Evolutionary conservation across 768 basidiomycete species (phyloP), one percentile per base, ranked within the genome.

Genomic region (Hydnomerulius pinastri): DNA sequence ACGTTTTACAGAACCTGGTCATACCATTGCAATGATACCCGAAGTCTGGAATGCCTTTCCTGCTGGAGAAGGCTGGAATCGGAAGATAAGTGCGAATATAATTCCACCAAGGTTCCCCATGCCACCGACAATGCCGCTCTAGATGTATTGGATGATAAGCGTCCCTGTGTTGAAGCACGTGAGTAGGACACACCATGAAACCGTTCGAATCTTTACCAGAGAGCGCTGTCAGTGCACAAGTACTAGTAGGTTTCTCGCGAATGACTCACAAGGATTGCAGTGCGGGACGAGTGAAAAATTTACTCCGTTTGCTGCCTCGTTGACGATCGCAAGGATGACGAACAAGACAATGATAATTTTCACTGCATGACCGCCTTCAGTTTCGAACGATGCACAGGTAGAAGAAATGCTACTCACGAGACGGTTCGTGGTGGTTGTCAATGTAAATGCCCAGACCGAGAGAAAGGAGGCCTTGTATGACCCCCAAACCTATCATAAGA

Each of bases 231-330:
- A 38, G 21, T 23, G 2, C 18, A 45, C 2, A 45, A 36, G n/a
- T n/a, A n/a, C n/a, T n/a, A n/a, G n/a, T 27, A 36, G 20, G 47
- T 18, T 18, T 28, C 20, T 9, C 11, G 50, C 47, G 18, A 59
- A 59, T 46, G 64, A 71, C 56, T 64, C 66, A 64, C 69, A 68
- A 11, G 75, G 58, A 53, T 76, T 77, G 61, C 76, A 77, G 54
- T 79, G 78, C 0, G 79, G 78, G 0, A 78, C 75, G 36, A 77
- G 69, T n/a, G 77, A 65, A 53, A 79, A 80, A 56, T 75, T 79
- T 2, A 74, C 72, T 6, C 80, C 80, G 52, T 81, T 81, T 0
- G 68, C 78, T 11, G 73, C 62, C 57, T 78, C 75, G 32, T 71
- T 71, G 48, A 60, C 61, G 11, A 71, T 36, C 6, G 66, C 76